These are phyloP conservation scores for Hirschioporus abietinus DNA, from an alignment of 768 basidiomycete genomes.

Conservation along the genomic window DNA sequence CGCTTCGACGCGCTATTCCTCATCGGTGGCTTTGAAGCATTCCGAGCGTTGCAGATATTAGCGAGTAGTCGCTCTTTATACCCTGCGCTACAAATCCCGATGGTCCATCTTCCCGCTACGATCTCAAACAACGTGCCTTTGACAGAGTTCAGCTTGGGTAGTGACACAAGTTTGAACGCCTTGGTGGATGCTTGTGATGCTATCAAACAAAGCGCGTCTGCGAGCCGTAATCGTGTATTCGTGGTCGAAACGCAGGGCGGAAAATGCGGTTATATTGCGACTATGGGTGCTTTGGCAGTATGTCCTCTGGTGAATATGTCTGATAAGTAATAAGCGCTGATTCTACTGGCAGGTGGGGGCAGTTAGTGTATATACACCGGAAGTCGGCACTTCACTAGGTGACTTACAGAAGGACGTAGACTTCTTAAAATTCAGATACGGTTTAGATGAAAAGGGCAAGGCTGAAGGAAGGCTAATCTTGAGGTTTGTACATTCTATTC, in stretches of 20 bases:
- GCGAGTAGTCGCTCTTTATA: conserved; percentile 79
- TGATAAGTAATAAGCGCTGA: conserved; percentile 2
- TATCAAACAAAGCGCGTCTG: conserved; percentile 97
- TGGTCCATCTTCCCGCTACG: conserved; percentile 94
- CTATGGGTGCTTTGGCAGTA: conserved; percentile 93
- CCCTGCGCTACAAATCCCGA: conserved; percentile 91
- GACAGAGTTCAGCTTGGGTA: conserved; percentile 93
- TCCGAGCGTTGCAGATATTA: conserved; percentile 70
- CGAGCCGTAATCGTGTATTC: conserved; percentile 93
- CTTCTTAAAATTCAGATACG: conserved; percentile 83
- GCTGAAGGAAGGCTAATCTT: conserved; percentile 93
- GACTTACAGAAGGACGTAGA: conserved; percentile 77
- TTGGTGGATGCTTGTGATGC: conserved; percentile 97
- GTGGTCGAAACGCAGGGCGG: conserved; percentile 98
- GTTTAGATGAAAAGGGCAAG: conserved; percentile 81
- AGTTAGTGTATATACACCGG: conserved; percentile 89
- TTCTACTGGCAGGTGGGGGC: conserved; percentile 69
- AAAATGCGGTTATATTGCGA: conserved; percentile 91
- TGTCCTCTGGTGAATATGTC: conserved; percentile 26
- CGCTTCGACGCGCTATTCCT: conserved; percentile 74
- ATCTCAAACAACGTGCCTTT: conserved; percentile 98
- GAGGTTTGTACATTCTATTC: conserved; percentile 44
- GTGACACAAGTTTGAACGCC: conserved; percentile 96
- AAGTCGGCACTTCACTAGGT: conserved; percentile 81
- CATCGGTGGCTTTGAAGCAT: conserved; percentile 96